Percentiles rank a stretch among this genome's conserved stretches.
Evolutionary conservation across 257 asterid species (phyloP).

Genomic region (Mentha longifolia): DNA sequence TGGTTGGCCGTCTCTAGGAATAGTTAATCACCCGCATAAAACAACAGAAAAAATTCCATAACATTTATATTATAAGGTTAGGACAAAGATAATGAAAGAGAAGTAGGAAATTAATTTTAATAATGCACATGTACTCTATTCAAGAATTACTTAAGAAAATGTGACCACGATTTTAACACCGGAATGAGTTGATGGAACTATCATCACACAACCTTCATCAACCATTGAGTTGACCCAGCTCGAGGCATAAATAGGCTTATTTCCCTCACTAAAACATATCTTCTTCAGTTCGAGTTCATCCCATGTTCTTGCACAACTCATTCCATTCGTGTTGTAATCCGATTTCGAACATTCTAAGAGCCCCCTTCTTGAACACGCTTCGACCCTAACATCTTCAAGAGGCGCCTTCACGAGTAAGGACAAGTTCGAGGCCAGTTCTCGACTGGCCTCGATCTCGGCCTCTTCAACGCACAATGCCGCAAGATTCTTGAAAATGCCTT

Average conservation of each 20-base stretch:
- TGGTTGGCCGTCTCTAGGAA: no score
- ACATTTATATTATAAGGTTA: neutral
- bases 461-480: conserved; percentile 48
- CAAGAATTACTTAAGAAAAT: conserved; percentile 5
- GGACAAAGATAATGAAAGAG: no score
- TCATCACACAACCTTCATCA: conserved; percentile 58
- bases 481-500: conserved; percentile 39
- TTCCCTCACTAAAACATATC: conserved; percentile 49
- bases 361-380: conserved; percentile 35
- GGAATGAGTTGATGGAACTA: conserved; percentile 38
- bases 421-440: conserved; percentile 37
- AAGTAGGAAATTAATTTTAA: neutral
- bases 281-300: conserved; percentile 44
- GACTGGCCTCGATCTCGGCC: conserved; percentile 41
- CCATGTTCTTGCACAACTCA: conserved; percentile 39
- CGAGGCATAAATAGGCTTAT: conserved; percentile 45
- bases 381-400: conserved; percentile 40
- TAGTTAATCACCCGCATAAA: no score
- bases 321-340: neutral
- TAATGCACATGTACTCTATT: neutral
- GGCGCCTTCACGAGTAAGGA: conserved; percentile 41
- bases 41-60: neutral
- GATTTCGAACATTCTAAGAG: conserved; percentile 25
- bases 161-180: conserved; percentile 46
- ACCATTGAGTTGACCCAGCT: conserved; percentile 57